Evolutionary conservation across 805 yeast species (phyloP).

Genomic region (Lipomyces lipofer): DNA sequence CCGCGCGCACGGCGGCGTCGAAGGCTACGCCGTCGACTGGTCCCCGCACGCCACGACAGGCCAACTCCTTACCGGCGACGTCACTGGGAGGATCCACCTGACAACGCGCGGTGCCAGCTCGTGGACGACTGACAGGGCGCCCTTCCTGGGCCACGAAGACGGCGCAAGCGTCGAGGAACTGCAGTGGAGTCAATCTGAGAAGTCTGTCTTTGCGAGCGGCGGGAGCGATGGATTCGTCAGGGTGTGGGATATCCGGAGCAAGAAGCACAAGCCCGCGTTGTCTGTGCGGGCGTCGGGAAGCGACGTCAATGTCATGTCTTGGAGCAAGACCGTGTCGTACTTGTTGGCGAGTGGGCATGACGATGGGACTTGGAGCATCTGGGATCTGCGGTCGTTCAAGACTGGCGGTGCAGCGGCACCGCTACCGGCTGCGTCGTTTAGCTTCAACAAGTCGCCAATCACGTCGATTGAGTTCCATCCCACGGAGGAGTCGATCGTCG

Average conservation of each 20-base stretch:
- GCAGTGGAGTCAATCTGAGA: slow-evolving; percentile 93
- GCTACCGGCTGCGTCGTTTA: slow-evolving; percentile 89
- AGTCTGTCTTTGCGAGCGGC: slow-evolving; percentile 91
- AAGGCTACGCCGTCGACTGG: slow-evolving; percentile 98
- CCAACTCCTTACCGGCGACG: slow-evolving; percentile 77
- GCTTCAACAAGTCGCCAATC: slow-evolving; percentile 90
- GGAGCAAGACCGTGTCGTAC: slow-evolving; percentile 87
- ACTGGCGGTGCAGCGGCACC: slow-evolving; percentile 51
- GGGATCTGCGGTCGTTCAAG: slow-evolving; percentile 91
- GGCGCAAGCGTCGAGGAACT: slow-evolving; percentile 84
- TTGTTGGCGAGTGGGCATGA: slow-evolving; percentile 94
- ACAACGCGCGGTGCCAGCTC: slow-evolving; percentile 71
- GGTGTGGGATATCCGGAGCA: slow-evolving; percentile 96
- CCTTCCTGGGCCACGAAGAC: slow-evolving; percentile 54
- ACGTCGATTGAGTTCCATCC: slow-evolving; percentile 96
- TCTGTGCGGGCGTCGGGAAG: slow-evolving; percentile 75
- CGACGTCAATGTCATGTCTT: slow-evolving; percentile 92
- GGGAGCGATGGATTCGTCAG: slow-evolving; percentile 90
- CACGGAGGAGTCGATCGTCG: slow-evolving; percentile 89
- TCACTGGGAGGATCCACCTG: slow-evolving; percentile 75
- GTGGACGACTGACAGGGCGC: slow-evolving; percentile 84
- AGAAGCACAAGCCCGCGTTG: slow-evolving; percentile 87
- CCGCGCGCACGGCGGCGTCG: slow-evolving; percentile 86
- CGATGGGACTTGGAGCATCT: slow-evolving; percentile 95
- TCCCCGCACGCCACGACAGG: slow-evolving; percentile 82